These are phyloP conservation scores for Leccinum uliginosum DNA, from an alignment of 768 basidiomycete species.

Conservation along the genomic window DNA sequence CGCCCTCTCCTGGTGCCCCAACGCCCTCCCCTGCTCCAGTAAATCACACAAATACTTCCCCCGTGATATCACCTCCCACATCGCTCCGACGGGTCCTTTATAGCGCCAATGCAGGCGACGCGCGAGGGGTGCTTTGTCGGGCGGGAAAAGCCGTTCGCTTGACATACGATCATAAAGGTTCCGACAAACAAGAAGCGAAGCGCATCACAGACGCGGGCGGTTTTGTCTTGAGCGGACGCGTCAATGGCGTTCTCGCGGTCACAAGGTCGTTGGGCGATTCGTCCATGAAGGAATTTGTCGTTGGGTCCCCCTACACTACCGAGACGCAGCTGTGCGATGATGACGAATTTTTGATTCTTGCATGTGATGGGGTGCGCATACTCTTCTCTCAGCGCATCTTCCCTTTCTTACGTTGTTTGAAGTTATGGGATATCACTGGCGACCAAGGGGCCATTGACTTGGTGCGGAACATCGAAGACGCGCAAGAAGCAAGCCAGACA, in stretches of 20 bases:
- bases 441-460: slow-evolving; percentile 91
- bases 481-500: slow-evolving; percentile 79
- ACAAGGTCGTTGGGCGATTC: slow-evolving; percentile 95
- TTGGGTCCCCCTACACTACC: slow-evolving; percentile 97
- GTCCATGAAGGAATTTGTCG: slow-evolving; percentile 99
- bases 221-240: slow-evolving; percentile 97
- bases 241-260: slow-evolving; percentile 96
- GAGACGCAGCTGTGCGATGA: slow-evolving; percentile 87
- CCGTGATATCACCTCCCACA: slow-evolving; percentile 41
- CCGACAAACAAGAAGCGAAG: slow-evolving; percentile 95
- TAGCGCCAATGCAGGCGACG: slow-evolving; percentile 95
- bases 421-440: slow-evolving; percentile 96
- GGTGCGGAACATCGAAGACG: slow-evolving; percentile 64
- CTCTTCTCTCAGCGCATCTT: not conserved
- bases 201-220: slow-evolving; percentile 97
- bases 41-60: slow-evolving; percentile 28
- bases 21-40: slow-evolving; percentile 17
- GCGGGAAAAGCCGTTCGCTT: slow-evolving; percentile 86
- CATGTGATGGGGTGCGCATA: slow-evolving; percentile 91
- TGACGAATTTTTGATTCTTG: slow-evolving; percentile 93
- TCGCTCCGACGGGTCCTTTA: slow-evolving; percentile 76
- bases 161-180: slow-evolving; percentile 98
- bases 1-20: slow-evolving; percentile 9
- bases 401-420: slow-evolving; percentile 8
- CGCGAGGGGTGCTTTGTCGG: slow-evolving; percentile 89